Evolutionary conservation across 2,329 filamentous ascomycete species (phyloP).

Genomic region (Ascochyta clinopodiicola): DNA sequence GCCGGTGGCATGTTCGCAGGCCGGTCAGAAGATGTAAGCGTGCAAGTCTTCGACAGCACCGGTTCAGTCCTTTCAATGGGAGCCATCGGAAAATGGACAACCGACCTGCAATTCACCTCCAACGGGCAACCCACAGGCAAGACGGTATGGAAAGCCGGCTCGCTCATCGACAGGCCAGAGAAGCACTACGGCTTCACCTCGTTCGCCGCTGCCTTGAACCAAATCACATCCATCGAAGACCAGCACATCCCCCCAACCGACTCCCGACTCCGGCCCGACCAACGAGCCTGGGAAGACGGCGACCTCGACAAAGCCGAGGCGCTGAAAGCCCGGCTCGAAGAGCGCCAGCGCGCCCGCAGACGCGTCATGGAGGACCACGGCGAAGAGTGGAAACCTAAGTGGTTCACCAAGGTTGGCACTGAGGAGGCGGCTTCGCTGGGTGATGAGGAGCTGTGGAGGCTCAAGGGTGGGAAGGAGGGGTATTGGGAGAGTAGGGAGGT

Average conservation of each 20-base stretch:
- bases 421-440: conserved; percentile 42
- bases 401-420: conserved; percentile 74
- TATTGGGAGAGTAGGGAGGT: conserved; percentile 89
- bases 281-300: conserved; percentile 82
- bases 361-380: conserved; percentile 77
- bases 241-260: conserved; percentile 81
- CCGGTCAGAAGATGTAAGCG: conserved; percentile 84
- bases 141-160: conserved; percentile 79
- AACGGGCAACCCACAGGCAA: conserved; percentile 66
- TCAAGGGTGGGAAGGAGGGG: conserved; percentile 81
- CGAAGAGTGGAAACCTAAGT: conserved; percentile 75
- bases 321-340: conserved; percentile 83
- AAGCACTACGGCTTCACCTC: conserved; percentile 87
- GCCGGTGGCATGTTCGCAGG: conserved; percentile 97
- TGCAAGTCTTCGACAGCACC: conserved; percentile 72
- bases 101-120: conserved; percentile 69
- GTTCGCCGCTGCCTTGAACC: conserved; percentile 87
- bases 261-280: conserved; percentile 82
- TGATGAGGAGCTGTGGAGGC: conserved; percentile 59
- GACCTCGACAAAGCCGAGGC: conserved; percentile 83
- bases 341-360: conserved; percentile 78
- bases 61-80: conserved; percentile 71
- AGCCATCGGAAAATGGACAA: conserved; percentile 85
- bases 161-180: conserved; percentile 77
- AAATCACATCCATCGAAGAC: conserved; percentile 81